Conservation (phyloP, 2,329 filamentous ascomycete species). For the Pseudogymnoascus sp. region DNA sequence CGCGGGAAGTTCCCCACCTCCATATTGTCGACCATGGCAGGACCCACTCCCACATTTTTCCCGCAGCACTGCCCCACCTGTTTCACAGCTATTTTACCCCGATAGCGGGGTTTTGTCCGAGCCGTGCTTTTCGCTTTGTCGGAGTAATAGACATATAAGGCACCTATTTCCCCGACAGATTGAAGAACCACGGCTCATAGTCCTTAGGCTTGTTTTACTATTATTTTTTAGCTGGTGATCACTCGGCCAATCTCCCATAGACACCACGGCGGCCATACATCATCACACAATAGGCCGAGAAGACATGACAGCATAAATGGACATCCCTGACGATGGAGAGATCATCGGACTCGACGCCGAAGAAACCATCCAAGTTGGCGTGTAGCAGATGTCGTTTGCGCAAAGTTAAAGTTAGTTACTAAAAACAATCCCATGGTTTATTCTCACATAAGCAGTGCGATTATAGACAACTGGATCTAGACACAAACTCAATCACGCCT, state of each 20-base stretch:
- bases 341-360: neutral
- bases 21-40: neutral
- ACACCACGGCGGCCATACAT: neutral
- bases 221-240: neutral
- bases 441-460: neutral
- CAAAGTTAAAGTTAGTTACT: neutral
- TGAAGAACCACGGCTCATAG: neutral
- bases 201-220: neutral
- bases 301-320: neutral
- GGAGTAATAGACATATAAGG: slow-evolving; percentile 1
- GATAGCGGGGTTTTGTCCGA: neutral
- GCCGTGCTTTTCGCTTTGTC: neutral
- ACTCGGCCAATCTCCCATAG: neutral
- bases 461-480: neutral
- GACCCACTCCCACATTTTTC: neutral
- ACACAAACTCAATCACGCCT: neutral
- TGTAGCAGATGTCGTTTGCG: neutral
- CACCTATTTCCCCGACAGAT: neutral
- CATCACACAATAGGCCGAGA: neutral
- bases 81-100: neutral
- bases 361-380: neutral
- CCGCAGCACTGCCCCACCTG: neutral
- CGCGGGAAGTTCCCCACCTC: neutral
- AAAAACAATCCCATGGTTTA: neutral
- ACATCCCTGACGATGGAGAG: neutral